phyloP scores from a whole-genome alignment of 192 early-diverging fungal species.

The Coemansia sp. region DNA sequence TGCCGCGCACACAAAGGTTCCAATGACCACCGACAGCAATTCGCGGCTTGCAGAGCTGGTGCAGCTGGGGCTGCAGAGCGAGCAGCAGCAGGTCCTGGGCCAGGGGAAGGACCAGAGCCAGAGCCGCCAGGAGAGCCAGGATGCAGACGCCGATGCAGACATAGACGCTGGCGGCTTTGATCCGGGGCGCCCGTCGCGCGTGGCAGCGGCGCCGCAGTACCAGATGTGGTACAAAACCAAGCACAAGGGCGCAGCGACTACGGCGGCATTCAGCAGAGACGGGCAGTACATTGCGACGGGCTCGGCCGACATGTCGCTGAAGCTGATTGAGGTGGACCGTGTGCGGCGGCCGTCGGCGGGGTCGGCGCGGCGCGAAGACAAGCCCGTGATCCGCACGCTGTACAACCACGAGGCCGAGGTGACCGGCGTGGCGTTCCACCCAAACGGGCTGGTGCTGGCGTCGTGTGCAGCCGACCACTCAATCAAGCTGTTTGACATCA shows the following conservation, averaged over 20 bases:
- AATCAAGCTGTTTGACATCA: conserved; percentile 90
- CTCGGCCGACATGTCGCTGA: conserved; percentile 82
- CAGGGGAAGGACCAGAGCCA: not conserved
- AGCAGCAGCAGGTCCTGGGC: conserved; percentile 14
- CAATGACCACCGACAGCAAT: conserved; percentile 59
- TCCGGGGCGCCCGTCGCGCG: conserved; percentile 7
- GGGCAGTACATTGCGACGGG: conserved; percentile 87
- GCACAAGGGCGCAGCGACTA: conserved; percentile 71
- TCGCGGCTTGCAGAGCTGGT: conserved; percentile 63
- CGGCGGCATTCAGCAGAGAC: conserved; percentile 62
- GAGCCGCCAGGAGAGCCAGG: conserved; percentile 12
- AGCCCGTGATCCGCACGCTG: conserved; percentile 85
- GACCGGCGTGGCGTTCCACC: conserved; percentile 88
- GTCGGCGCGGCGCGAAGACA: conserved; percentile 66
- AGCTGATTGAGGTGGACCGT: conserved; percentile 84
- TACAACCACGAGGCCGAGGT: conserved; percentile 83
- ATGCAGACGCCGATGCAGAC: conserved; percentile 11
- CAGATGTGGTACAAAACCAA: conserved; percentile 69
- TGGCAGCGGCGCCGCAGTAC: conserved; percentile 53
- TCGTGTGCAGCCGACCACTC: conserved; percentile 80
- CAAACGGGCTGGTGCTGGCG: conserved; percentile 87
- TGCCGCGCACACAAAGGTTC: conserved; percentile 64
- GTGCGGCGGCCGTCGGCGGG: conserved; percentile 62
- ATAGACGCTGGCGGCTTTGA: conserved; percentile 12
- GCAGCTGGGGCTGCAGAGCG: conserved; percentile 59